Percentiles rank a stretch among this genome's conserved stretches.
Conservation (phyloP, 148 eudicot genomes). For the Nepenthes mirabilis region DNA sequence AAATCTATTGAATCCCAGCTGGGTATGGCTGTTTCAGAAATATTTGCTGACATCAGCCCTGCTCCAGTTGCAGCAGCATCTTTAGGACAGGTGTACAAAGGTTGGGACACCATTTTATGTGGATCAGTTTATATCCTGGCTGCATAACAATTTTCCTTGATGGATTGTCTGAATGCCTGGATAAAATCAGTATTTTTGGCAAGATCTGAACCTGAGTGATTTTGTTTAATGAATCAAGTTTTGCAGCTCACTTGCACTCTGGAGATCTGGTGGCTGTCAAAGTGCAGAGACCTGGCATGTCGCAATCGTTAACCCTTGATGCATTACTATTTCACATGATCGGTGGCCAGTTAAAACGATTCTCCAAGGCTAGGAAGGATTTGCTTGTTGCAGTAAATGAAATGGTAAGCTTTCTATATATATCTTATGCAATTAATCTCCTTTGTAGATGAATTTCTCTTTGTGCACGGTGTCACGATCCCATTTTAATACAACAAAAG, state of each 20-base stretch:
- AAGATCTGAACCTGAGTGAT: conserved; percentile 20
- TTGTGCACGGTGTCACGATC: too few species aligned
- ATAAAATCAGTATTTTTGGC: conserved; percentile 4
- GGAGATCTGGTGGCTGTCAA: conserved; percentile 99
- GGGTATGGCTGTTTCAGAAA: conserved; percentile 64
- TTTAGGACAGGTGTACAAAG: conserved; percentile 97
- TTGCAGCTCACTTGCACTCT: conserved; percentile 98
- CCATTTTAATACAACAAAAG: too few species aligned
- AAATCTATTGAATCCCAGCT: conserved; percentile 80
- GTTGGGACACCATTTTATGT: conserved; percentile 25
- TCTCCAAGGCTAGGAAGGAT: conserved; percentile 96
- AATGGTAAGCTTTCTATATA: conserved; percentile 50
- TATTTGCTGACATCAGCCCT: conserved; percentile 87
- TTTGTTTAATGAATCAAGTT: conserved; percentile 50
- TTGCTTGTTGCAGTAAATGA: conserved; percentile 95
- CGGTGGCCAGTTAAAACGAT: conserved; percentile 92
- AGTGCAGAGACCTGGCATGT: conserved; percentile 99
- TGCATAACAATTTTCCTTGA: neutral
- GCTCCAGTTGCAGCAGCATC: conserved; percentile 98
- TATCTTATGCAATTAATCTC: neutral
- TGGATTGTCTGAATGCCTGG: neutral
- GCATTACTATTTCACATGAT: conserved; percentile 92
- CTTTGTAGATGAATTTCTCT: neutral
- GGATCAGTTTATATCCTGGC: neutral
- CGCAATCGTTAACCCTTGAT: conserved; percentile 75